These are phyloP conservation scores for Anisodus tanguticus DNA, from an alignment of 257 asterid species.

Conservation along the genomic window DNA sequence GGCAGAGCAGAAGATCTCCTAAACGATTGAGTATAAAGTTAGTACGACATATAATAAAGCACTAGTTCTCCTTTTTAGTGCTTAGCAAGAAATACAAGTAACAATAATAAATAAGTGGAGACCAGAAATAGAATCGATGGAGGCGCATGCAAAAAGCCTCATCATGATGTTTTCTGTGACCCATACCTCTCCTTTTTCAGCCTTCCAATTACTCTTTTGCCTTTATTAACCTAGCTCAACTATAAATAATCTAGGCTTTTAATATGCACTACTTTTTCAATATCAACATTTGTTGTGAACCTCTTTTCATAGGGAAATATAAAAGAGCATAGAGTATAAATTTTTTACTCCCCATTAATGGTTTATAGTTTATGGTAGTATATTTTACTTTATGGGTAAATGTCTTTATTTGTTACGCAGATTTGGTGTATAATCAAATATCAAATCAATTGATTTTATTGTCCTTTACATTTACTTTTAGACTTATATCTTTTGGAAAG, in stretches of 20 bases:
- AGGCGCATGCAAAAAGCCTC: slow-evolving; percentile 71
- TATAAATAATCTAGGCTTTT: not conserved
- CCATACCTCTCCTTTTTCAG: slow-evolving; percentile 42
- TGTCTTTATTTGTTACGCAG: no score
- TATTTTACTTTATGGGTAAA: no score
- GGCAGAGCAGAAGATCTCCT: not conserved
- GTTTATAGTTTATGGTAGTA: no score
- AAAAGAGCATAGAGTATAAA: no score
- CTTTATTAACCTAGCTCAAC: slow-evolving; percentile 25
- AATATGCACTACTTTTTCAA: slow-evolving; percentile 32
- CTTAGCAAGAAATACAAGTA: slow-evolving; percentile 14
- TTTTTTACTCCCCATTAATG: no score
- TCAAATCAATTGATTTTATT: no score
- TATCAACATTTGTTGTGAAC: not conserved
- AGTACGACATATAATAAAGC: no score
- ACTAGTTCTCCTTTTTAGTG: not conserved
- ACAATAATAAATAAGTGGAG: not conserved
- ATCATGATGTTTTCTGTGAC: slow-evolving; percentile 65
- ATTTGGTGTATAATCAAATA: no score
- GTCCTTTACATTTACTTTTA: no score
- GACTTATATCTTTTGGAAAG: no score
- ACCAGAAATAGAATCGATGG: slow-evolving; percentile 44
- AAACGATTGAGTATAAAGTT: not conserved
- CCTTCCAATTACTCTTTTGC: slow-evolving; percentile 6
- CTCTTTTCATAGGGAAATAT: not conserved